These are phyloP conservation scores for Salvia miltiorrhiza DNA, from an alignment of 257 asterid species.

Conservation along the genomic window DNA sequence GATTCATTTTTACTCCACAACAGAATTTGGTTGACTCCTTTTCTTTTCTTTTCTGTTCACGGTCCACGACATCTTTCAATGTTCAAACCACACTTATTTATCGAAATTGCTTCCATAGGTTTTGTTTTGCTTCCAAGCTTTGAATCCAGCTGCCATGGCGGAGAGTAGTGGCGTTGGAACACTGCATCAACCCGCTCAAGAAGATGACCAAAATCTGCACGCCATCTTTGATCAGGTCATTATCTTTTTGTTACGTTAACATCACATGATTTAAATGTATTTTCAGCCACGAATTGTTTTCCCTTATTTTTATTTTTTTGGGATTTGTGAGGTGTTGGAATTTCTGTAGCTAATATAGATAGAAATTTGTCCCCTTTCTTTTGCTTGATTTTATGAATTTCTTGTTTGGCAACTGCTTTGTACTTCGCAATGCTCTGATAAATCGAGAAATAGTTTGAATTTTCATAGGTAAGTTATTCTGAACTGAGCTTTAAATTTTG, in stretches of 20 bases:
- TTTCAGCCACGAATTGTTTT: background rate
- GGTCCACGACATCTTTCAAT: conserved; percentile 33
- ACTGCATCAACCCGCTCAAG: conserved; percentile 27
- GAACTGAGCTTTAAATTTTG: background rate
- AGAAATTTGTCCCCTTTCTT: background rate
- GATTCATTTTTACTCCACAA: conserved; percentile 23
- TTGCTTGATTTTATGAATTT: conserved; percentile 8
- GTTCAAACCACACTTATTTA: background rate
- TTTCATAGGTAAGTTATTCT: conserved; percentile 3
- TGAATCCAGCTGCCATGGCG: conserved; percentile 30
- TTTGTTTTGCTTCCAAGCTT: background rate
- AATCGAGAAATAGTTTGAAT: background rate
- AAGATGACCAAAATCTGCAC: conserved; percentile 19
- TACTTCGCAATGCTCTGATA: background rate
- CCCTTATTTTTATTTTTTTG: background rate
- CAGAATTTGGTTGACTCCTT: conserved; percentile 36
- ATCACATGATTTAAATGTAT: background rate
- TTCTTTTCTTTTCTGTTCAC: conserved; percentile 26
- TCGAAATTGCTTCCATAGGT: background rate
- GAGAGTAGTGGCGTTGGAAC: conserved; percentile 26
- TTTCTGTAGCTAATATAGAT: background rate
- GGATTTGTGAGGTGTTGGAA: conserved; percentile 5
- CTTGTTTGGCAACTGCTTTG: background rate
- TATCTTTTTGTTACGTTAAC: background rate
- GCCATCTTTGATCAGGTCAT: conserved; percentile 31